These are phyloP conservation scores for Exophiala calicioides DNA, from an alignment of 2,329 filamentous ascomycete species.

Conservation along the genomic window DNA sequence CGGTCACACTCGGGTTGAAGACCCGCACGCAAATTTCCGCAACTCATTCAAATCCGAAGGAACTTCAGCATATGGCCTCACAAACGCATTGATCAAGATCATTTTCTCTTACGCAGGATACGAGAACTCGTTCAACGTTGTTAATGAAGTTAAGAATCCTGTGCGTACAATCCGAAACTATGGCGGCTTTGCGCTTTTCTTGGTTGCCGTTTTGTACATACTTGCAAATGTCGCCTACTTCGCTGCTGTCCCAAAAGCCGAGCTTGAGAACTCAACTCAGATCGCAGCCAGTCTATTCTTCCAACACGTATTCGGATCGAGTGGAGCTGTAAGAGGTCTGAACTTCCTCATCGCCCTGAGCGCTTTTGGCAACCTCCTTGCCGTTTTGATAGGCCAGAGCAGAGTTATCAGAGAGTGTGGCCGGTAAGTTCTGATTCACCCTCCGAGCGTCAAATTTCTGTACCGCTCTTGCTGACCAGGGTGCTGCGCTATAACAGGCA, in stretches of 20 bases:
- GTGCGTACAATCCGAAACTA: constrained; percentile 56
- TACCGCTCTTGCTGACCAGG: too few species aligned
- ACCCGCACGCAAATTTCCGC: constrained; percentile 58
- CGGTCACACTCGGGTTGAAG: constrained; percentile 50
- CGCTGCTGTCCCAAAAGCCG: constrained; percentile 55
- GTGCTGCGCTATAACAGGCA: constrained; percentile 48
- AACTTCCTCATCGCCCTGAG: constrained; percentile 60
- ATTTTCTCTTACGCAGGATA: constrained; percentile 62
- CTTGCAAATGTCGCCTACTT: constrained; percentile 65
- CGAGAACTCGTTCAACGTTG: constrained; percentile 62
- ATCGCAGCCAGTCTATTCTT: constrained; percentile 63
- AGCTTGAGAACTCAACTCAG: constrained; percentile 56
- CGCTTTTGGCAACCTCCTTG: constrained; percentile 61
- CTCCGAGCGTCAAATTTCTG: too few species aligned
- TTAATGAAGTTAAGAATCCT: constrained; percentile 61
- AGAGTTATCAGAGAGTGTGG: constrained; percentile 63
- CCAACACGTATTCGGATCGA: constrained; percentile 56
- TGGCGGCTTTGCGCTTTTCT: constrained; percentile 52
- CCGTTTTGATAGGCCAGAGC: constrained; percentile 57
- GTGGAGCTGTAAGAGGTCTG: constrained; percentile 53
- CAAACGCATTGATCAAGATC: constrained; percentile 61
- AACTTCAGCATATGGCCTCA: constrained; percentile 52
- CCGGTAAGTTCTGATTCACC: not conserved
- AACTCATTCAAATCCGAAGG: constrained; percentile 53
- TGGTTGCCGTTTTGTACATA: constrained; percentile 59